Percentiles rank a stretch among this genome's conserved stretches.
Evolutionary conservation across 345 rosid species (phyloP).

Genomic region (Punica granatum): DNA sequence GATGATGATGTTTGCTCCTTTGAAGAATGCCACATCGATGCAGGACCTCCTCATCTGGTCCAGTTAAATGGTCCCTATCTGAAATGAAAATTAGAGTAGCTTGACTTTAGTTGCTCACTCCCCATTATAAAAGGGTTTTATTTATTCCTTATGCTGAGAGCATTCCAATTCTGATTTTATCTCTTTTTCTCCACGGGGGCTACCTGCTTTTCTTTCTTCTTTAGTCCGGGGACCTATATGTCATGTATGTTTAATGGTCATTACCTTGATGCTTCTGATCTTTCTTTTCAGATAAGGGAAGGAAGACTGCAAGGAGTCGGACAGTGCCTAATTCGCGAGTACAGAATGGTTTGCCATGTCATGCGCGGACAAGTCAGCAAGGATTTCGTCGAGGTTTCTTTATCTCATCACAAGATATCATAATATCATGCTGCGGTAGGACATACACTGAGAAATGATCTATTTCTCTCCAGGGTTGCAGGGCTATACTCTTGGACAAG

Average conservation of each 20-base stretch:
- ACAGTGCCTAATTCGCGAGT: slow-evolving; percentile 71
- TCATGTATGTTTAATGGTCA: not conserved
- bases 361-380: slow-evolving; percentile 73
- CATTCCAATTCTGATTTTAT: not conserved
- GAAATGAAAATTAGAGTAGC: not conserved
- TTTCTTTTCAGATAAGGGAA: slow-evolving; percentile 62
- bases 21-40: not conserved
- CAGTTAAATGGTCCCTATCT: not conserved
- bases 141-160: not conserved
- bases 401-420: slow-evolving; percentile 3
- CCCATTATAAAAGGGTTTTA: not conserved
- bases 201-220: not conserved
- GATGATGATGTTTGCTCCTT: not conserved
- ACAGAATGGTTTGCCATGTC: slow-evolving; percentile 81
- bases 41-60: not conserved
- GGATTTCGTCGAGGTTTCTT: slow-evolving; percentile 74
- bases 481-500: slow-evolving; percentile 82
- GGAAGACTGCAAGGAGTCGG: slow-evolving; percentile 85
- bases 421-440: not conserved
- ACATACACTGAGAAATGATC: not conserved
- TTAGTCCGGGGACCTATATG: not conserved
- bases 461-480: slow-evolving; percentile 63
- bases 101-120: not conserved
- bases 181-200: not conserved
- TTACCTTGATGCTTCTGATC: not conserved